phyloP scores from a whole-genome alignment of 1,139 yeast genomes.

The Nakaseomyces bracarensis region DNA sequence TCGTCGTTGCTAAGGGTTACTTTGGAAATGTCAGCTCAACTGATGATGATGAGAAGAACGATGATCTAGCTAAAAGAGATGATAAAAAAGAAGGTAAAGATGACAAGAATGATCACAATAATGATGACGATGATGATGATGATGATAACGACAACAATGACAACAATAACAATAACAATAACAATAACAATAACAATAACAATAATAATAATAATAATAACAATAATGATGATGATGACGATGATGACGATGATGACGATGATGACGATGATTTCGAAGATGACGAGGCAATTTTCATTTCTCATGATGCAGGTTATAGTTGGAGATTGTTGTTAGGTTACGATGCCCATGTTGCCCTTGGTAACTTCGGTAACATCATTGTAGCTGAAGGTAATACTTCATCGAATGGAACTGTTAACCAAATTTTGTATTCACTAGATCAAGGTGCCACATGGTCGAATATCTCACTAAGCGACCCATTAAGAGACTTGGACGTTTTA shows the following conservation, averaged over 20 bases:
- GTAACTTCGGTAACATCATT: constrained; percentile 74
- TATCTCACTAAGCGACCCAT: constrained; percentile 40
- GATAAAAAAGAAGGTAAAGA: background rate
- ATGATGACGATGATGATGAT: background rate
- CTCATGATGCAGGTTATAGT: constrained; percentile 28
- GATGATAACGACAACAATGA: background rate
- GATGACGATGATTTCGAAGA: background rate
- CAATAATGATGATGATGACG: background rate
- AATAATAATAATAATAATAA: background rate
- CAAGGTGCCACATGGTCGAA: constrained; percentile 64
- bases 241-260: background rate
- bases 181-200: background rate
- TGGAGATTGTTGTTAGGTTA: constrained; percentile 55
- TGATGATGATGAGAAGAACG: background rate
- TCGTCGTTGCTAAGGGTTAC: constrained; percentile 52
- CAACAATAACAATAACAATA: background rate
- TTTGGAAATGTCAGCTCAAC: constrained; percentile 25
- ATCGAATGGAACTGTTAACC: constrained; percentile 25
- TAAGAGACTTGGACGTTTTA: constrained; percentile 41
- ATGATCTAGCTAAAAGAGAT: background rate
- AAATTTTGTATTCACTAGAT: constrained; percentile 56
- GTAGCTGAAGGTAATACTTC: constrained; percentile 42
- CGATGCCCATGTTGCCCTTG: constrained; percentile 56
- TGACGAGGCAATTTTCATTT: background rate
- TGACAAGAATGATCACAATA: background rate